Conservation (phyloP, 148 eudicot genomes). For the Selenicereus undatus region DNA sequence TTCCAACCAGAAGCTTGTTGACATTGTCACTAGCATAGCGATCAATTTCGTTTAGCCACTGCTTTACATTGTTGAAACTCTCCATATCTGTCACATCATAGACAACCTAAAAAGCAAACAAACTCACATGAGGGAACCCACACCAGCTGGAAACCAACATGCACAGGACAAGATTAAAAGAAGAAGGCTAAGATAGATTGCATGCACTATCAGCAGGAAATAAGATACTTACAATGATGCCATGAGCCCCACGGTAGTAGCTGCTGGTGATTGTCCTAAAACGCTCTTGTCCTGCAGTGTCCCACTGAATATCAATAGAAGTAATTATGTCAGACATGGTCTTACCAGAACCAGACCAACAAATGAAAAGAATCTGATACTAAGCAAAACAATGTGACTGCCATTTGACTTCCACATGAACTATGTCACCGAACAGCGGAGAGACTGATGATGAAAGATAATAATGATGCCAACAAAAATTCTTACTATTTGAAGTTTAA, state of each 20-base stretch:
- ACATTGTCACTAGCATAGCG: constrained; percentile 75
- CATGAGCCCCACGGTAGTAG: constrained; percentile 57
- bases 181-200: not conserved
- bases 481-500: constrained; percentile 51
- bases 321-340: constrained; percentile 5
- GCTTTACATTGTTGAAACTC: constrained; percentile 73
- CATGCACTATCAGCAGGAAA: not conserved
- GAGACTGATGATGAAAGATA: not conserved
- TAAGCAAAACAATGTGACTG: not conserved
- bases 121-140: constrained; percentile 18
- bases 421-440: no score
- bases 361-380: not conserved
- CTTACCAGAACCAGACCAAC: not conserved
- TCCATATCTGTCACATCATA: constrained; percentile 77
- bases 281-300: constrained; percentile 57
- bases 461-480: not conserved
- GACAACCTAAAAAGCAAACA: constrained; percentile 49
- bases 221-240: constrained; percentile 41
- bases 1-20: constrained; percentile 76
- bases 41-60: constrained; percentile 71
- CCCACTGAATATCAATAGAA: constrained; percentile 34
- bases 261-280: constrained; percentile 52
- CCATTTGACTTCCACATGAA: not conserved
- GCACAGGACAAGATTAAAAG: not conserved
- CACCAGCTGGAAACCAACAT: not conserved